Base-by-base conservation (phyloP, 75 land plant genomes). In the Cunninghamia lanceolata region DNA sequence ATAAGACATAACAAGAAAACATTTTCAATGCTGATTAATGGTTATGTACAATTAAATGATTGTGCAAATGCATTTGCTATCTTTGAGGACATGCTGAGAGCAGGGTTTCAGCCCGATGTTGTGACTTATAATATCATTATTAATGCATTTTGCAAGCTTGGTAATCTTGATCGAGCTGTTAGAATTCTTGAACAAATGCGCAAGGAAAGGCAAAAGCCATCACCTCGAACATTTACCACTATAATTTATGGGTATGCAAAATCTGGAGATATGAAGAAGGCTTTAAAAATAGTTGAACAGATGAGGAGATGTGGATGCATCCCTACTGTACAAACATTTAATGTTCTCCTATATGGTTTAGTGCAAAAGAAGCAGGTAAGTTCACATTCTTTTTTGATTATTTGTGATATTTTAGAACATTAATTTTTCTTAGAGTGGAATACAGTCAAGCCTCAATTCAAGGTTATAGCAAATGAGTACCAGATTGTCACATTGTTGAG, bases 1-100 rank as follows among this genome's bases (percentile, higher is more conserved):
- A 91, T 98, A 82, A 83, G 85, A 73, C 99, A 95, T 84, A 98
- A 98, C 85, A 91, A 86, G 87, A 94, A 93, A 87, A 98, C 96
- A 21, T 98, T 93, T 85, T 93, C 99, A 53, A 98, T 98, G 99
- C 85, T 98, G 82, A 98, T 96, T 21, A 90, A 91, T 91, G 99
- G 99, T 35, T 98, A 94, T 85, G 88, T 95, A 34, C 92, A 91
- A 56, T 85, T 93, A 32, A 92, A 96, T 85, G 96, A 98, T 89
- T 93, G 91, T 87, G 92, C 93, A 53, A 94, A 94, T 90, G 99
- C 97, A 34, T 96, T 98, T 88, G 85, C 94, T 9, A 85, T 95
- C 82, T 98, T 95, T 89, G 97, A 98, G 86, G 99, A 96, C 70
- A 93, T 96, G 90, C 32, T 94, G 14, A 87, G 91, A n/a, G 94